Conservation (phyloP, 225 moss, liverwort and hornwort species). For the Bryum argenteum region DNA sequence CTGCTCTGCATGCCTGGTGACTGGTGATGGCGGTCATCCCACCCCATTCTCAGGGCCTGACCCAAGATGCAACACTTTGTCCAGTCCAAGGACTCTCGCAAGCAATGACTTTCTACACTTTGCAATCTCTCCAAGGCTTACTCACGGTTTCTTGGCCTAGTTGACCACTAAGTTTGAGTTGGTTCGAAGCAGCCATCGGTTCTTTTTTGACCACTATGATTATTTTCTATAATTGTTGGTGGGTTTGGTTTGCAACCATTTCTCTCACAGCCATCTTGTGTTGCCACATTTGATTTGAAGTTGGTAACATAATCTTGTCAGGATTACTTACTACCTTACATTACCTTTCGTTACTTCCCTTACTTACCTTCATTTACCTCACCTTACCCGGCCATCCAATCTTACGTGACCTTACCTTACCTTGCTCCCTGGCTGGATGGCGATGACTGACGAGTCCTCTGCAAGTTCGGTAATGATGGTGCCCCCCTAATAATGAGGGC, state of each 20-base stretch:
- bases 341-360: too few relatives aligned
- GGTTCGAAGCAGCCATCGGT: slow-evolving; percentile 10
- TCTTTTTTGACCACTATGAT: slow-evolving; percentile 1
- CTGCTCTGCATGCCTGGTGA: slow-evolving; percentile 16
- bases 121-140: not conserved
- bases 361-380: too few relatives aligned
- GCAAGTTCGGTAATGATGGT: not conserved
- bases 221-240: not conserved
- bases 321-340: not conserved
- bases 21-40: slow-evolving; percentile 15
- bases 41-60: slow-evolving; percentile 17
- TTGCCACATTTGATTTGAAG: not conserved
- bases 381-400: not conserved
- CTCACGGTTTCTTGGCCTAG: slow-evolving; percentile 17
- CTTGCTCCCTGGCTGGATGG: not conserved
- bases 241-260: slow-evolving; percentile 12
- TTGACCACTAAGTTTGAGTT: not conserved
- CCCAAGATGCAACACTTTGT: not conserved
- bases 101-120: not conserved
- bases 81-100: too few relatives aligned
- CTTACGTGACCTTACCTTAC: not conserved
- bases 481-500: not conserved
- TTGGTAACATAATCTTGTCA: slow-evolving; percentile 14
- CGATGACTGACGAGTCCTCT: slow-evolving; percentile 14
- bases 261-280: not conserved